Base-by-base conservation (phyloP, 768 basidiomycete species). In the Omphalotus guepiniiformis region DNA sequence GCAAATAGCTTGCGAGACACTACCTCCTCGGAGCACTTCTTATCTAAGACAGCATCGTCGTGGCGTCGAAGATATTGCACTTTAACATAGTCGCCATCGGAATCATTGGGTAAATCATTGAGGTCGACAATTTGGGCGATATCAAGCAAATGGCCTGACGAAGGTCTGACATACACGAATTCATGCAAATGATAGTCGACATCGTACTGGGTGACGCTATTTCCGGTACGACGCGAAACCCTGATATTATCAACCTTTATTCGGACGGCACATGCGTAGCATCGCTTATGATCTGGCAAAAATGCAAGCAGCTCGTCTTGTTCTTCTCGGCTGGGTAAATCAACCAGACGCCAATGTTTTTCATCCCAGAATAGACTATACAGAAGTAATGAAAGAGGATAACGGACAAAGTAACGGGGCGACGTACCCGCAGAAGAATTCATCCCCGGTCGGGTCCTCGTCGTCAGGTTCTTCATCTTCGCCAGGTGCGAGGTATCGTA, bases 51-150 rank as follows among this genome's bases (percentile, higher is more conserved):
- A n/a, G n/a, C n/a, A n/a, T n/a, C n/a, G n/a, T n/a, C n/a, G n/a
- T n/a, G n/a, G n/a, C n/a, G n/a, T n/a, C n/a, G n/a, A n/a, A n/a
- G n/a, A n/a, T n/a, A n/a, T n/a, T n/a, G n/a, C n/a, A n/a, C n/a
- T n/a, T n/a, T n/a, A n/a, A n/a, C n/a, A n/a, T n/a, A n/a, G n/a
- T n/a, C n/a, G n/a, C n/a, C n/a, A n/a, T n/a, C n/a, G n/a, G n/a
- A n/a, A n/a, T n/a, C n/a, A n/a, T n/a, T n/a, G n/a, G n/a, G n/a
- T n/a, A n/a, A n/a, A n/a, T n/a, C n/a, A n/a, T n/a, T n/a, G n/a
- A n/a, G n/a, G n/a, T 63, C 57, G 13, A 66, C 51, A 30, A 89
- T 76, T 53, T 85, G 84, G 0, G 72, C 83, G 43, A 88, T 77
- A 4, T 67, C 58, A 35, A 83, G 69, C 1, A 75, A 56, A 7